These are phyloP conservation scores for Trichoderma sp. DNA, from an alignment of 2,329 filamentous ascomycete species.

Conservation along the genomic window DNA sequence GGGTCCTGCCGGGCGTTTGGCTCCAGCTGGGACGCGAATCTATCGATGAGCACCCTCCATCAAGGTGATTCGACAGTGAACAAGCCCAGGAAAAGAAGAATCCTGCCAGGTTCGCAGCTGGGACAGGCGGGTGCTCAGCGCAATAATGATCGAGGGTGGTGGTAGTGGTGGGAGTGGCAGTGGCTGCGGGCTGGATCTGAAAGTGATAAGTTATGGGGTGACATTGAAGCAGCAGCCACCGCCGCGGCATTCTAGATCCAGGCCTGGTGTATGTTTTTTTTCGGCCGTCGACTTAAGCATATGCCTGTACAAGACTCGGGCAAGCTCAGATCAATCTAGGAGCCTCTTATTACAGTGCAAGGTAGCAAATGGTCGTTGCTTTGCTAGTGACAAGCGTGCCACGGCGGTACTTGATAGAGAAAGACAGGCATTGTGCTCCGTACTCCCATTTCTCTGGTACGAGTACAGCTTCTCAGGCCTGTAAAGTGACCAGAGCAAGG, in stretches of 20 bases:
- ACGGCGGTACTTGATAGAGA: background rate
- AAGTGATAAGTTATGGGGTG: conserved; percentile 15
- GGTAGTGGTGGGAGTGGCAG: background rate
- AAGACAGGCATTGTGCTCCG: conserved; percentile 1
- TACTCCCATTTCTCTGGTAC: background rate
- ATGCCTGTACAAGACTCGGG: background rate
- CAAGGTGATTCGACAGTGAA: background rate
- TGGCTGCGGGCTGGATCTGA: conserved; percentile 18
- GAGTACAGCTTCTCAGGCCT: background rate
- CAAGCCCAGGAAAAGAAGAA: background rate
- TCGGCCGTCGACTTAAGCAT: background rate
- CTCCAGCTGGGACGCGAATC: conserved; percentile 20
- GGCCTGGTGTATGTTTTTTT: conserved; percentile 1
- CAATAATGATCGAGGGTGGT: background rate
- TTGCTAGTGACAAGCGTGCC: background rate
- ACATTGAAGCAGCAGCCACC: conserved; percentile 13
- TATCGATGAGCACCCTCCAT: conserved; percentile 5
- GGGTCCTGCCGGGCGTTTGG: conserved; percentile 14
- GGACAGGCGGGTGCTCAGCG: conserved; percentile 1
- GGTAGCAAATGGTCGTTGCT: background rate
- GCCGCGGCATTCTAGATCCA: conserved; percentile 8
- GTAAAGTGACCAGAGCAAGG: conserved; percentile 3
- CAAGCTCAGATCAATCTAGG: background rate
- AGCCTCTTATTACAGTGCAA: background rate
- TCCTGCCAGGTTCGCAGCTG: conserved; percentile 2